Base-by-base conservation (phyloP, 1,284 basidiomycete species). In the Leccinum idahoense region DNA sequence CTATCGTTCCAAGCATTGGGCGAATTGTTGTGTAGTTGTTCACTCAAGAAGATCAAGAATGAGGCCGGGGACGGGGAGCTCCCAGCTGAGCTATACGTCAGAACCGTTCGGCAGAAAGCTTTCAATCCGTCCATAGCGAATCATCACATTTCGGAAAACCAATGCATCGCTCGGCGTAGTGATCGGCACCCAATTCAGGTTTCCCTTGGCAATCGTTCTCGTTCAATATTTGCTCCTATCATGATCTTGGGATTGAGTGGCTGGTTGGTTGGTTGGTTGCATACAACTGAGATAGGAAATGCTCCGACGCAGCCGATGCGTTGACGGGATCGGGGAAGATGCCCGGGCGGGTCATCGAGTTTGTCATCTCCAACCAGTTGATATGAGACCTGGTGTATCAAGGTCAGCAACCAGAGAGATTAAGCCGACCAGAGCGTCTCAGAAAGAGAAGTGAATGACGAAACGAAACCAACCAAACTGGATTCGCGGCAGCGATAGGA, bases 161-260 rank as follows among this genome's bases (percentile, higher is more conserved):
- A n/a, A n/a, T n/a, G n/a, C n/a, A n/a, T n/a, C n/a, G n/a, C n/a
- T n/a, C n/a, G n/a, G n/a, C n/a, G n/a, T n/a, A n/a, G 44, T 57
- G 41, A 72, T 62, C 23, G 62, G 70, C 2, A 72, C 67, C 69
- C 70, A 72, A 35, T 71, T 72, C 49, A 71, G 29, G 7, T 66
- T 62, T 7, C 71, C 71, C n/a, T 71, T 44, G 68, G 54, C 66
- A 69, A 58, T 71, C 68, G 6, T 59, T 62, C n/a, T 66, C 62
- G 56, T 72, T 68, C 53, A 71, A 59, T 14, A 5, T 32, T 32
- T 32, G 71, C 70, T 29, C 70, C 26, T 12, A 71, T 71, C 1
- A 69, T 71, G 46, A 71, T 67, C 53, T 71, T 72, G 11, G 70
- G 71, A 37, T 72, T 63, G 15, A n/a, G n/a, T n/a, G n/a, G n/a